phyloP scores from a whole-genome alignment of 768 basidiomycete genomes.

The Sporobolomyces roseus region DNA sequence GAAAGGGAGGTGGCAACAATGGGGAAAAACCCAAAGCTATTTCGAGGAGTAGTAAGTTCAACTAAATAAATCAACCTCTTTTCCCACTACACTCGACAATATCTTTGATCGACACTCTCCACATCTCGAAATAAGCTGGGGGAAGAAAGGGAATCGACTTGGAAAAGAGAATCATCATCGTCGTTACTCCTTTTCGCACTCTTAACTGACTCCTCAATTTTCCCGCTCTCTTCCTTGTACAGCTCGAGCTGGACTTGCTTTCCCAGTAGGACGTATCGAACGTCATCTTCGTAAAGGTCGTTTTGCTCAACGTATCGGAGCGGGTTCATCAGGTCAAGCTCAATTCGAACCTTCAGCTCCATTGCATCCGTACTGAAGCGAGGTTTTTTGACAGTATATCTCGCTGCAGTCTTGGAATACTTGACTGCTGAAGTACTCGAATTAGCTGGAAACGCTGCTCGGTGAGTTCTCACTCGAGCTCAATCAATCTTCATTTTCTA shows the following conservation, averaged over 20 bases:
- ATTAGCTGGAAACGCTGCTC: constrained; percentile 67
- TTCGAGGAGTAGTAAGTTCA: no score
- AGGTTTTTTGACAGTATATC: no score
- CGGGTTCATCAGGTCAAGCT: constrained; percentile 64
- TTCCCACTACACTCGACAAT: background rate
- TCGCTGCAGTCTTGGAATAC: constrained; percentile 80
- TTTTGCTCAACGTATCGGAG: constrained; percentile 82
- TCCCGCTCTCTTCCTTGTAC: background rate
- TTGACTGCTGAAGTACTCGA: constrained; percentile 80
- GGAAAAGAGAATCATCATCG: no score
- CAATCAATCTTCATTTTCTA: no score
- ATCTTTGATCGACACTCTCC: no score
- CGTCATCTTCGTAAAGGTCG: constrained; percentile 80
- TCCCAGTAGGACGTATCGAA: constrained; percentile 95
- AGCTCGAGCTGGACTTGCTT: constrained; percentile 55
- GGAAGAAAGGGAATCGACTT: no score
- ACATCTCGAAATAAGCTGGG: background rate
- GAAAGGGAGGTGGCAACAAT: background rate
- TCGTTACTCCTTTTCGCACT: background rate
- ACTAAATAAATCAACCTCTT: background rate
- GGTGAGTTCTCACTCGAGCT: no score
- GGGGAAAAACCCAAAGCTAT: background rate
- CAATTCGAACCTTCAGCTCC: no score
- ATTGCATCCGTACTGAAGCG: no score
- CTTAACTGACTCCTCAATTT: background rate